These are phyloP conservation scores for Coemansia sp. DNA, from an alignment of 192 early-diverging fungal genomes.

Conservation along the genomic window DNA sequence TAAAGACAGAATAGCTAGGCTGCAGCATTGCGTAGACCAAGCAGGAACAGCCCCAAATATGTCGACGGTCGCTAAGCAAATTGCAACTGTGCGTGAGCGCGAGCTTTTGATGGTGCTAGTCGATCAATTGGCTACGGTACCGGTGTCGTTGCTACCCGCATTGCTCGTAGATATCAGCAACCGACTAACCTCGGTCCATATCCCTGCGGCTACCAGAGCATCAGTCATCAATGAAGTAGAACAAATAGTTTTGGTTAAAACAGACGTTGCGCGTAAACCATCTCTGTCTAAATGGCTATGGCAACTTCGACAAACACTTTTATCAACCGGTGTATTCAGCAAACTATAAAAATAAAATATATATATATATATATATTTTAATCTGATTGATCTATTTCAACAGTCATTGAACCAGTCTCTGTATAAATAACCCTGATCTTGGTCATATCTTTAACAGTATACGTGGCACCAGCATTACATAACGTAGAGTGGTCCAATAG, in stretches of 20 bases:
- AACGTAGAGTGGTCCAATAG: conserved; percentile 16
- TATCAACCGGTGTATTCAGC: too few species aligned
- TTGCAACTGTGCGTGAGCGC: conserved; percentile 1
- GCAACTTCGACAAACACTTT: conserved; percentile 18
- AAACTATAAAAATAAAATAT: neutral
- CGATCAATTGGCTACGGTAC: conserved; percentile 14
- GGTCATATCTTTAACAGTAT: conserved; percentile 38
- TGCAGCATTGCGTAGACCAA: conserved; percentile 5
- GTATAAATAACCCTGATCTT: neutral
- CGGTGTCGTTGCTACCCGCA: conserved; percentile 22
- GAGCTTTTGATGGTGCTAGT: conserved; percentile 33
- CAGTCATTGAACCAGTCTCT: neutral
- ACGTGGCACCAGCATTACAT: conserved; percentile 26
- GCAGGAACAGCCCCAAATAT: neutral
- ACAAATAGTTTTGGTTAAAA: conserved; percentile 10
- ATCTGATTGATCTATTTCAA: conserved; percentile 20
- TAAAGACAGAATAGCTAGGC: conserved; percentile 6
- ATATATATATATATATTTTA: too few species aligned
- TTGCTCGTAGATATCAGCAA: conserved; percentile 13
- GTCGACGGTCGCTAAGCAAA: neutral
- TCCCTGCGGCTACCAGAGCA: neutral
- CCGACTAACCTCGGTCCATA: neutral
- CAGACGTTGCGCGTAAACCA: conserved; percentile 30
- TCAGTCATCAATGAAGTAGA: conserved; percentile 12
- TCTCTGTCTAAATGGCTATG: conserved; percentile 32